A percentile compares a stretch with the other conserved stretches of the same genome.
Evolutionary conservation across 306 rosid species (phyloP).

Genomic region (Astragalus glycyphyllos): DNA sequence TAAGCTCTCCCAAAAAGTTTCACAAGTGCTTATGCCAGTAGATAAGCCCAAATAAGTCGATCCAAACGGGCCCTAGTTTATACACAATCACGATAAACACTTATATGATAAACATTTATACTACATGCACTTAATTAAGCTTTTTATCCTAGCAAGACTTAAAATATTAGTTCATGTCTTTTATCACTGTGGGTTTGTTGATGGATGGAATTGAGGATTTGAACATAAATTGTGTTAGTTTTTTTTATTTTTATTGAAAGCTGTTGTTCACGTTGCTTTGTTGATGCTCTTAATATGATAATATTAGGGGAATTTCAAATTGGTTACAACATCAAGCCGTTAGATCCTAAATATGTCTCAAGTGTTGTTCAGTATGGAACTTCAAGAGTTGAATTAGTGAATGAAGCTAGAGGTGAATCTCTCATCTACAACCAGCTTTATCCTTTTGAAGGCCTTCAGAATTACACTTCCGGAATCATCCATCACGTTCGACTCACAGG

Average conservation of each 20-base stretch:
- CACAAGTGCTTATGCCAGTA: no score
- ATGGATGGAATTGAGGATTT: background rate
- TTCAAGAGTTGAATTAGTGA: conserved; percentile 47
- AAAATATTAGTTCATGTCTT: no score
- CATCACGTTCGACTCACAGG: conserved; percentile 86
- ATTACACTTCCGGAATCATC: conserved; percentile 89
- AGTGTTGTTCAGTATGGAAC: conserved; percentile 69
- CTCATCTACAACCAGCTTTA: conserved; percentile 76
- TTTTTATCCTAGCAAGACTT: no score
- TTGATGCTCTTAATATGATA: conserved; percentile 20
- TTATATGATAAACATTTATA: no score
- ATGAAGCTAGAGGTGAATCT: conserved; percentile 69
- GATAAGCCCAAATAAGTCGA: no score
- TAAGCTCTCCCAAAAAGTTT: no score
- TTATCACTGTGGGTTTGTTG: background rate
- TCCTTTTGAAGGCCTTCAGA: conserved; percentile 83
- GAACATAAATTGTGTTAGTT: conserved; percentile 1
- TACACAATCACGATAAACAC: no score
- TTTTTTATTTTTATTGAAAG: conserved; percentile 1
- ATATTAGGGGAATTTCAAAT: conserved; percentile 80
- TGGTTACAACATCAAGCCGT: conserved; percentile 66
- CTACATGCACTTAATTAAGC: no score
- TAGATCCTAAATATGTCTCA: conserved; percentile 66
- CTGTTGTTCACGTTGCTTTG: conserved; percentile 21
- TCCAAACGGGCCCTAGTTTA: no score